phyloP scores from a whole-genome alignment of 2,329 filamentous ascomycete species.

The Geosmithia morbida region DNA sequence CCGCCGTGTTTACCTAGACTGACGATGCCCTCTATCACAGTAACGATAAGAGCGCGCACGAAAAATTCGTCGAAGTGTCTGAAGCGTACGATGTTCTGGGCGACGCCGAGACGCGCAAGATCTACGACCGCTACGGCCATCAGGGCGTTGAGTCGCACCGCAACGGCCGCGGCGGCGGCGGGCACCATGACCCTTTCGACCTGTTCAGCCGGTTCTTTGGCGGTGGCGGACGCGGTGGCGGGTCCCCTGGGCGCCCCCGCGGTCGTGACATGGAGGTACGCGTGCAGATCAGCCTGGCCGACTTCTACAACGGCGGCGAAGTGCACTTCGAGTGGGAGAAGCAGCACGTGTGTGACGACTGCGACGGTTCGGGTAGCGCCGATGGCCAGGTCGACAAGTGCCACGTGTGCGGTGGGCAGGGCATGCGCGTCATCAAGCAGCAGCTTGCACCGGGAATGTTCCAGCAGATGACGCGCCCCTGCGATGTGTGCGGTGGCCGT shows the following conservation, averaged over 20 bases:
- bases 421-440: slow-evolving; percentile 76
- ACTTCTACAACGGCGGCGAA: slow-evolving; percentile 84
- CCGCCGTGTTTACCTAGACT: neutral
- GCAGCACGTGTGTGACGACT: slow-evolving; percentile 86
- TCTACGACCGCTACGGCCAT: slow-evolving; percentile 91
- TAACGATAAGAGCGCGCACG: slow-evolving; percentile 62
- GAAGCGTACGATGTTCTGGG: slow-evolving; percentile 92
- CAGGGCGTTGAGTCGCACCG: slow-evolving; percentile 79
- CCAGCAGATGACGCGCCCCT: slow-evolving; percentile 89
- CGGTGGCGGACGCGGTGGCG: slow-evolving; percentile 61
- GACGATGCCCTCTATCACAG: slow-evolving; percentile 23
- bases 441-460: slow-evolving; percentile 95
- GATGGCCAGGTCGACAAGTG: slow-evolving; percentile 79
- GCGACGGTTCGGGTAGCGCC: slow-evolving; percentile 70
- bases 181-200: slow-evolving; percentile 80
- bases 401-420: slow-evolving; percentile 61
- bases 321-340: slow-evolving; percentile 87
- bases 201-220: slow-evolving; percentile 96
- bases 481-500: slow-evolving; percentile 75
- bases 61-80: slow-evolving; percentile 87
- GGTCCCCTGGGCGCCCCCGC: slow-evolving; percentile 45
- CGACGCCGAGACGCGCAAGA: slow-evolving; percentile 62
- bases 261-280: slow-evolving; percentile 85
- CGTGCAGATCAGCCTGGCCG: slow-evolving; percentile 62
- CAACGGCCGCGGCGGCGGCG: slow-evolving; percentile 49